phyloP scores from a whole-genome alignment of 164 flowering plant genomes.

The Sedum album region DNA sequence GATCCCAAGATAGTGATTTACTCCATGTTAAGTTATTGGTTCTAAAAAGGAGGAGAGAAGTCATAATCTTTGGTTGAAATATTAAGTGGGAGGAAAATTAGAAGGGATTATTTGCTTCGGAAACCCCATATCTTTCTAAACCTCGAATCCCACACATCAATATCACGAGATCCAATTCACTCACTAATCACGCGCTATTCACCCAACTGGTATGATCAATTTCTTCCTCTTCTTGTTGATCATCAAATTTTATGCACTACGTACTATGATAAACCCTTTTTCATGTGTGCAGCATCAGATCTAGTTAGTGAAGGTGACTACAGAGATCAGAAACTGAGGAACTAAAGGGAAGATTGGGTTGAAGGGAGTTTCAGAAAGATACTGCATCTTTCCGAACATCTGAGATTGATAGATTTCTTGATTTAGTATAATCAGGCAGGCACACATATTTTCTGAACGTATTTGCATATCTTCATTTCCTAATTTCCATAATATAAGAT shows the following conservation, averaged over 20 bases:
- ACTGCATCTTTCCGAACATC: background rate
- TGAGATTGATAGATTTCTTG: background rate
- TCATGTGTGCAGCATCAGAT: background rate
- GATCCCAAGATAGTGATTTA: background rate
- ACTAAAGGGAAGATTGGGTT: background rate
- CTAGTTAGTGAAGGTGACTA: background rate
- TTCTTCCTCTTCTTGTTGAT: background rate
- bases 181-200: background rate
- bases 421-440: background rate
- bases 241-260: background rate
- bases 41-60: constrained; percentile 1
- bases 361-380: background rate
- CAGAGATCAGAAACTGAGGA: background rate
- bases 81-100: background rate
- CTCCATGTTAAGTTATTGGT: background rate
- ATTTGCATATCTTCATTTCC: background rate
- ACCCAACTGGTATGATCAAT: background rate
- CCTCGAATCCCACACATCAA: constrained; percentile 7
- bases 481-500: background rate
- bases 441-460: background rate
- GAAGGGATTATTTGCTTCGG: background rate
- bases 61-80: constrained; percentile 1
- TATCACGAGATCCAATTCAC: background rate
- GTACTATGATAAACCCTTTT: background rate
- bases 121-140: constrained; percentile 6